Conservation (phyloP, 106 monocot genomes). For the Narthecium ossifragum region DNA sequence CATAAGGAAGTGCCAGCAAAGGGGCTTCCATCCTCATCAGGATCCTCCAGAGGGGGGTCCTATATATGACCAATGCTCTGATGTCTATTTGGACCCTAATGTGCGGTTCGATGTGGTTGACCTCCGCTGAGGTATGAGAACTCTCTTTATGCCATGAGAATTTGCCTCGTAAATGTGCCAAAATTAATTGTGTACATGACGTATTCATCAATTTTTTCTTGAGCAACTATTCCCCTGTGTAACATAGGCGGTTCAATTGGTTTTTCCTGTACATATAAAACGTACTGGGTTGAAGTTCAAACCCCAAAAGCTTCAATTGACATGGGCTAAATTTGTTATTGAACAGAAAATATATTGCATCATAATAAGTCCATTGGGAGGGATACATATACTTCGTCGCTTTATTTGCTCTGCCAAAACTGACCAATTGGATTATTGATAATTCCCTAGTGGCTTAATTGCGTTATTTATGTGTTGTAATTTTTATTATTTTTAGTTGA, state of each 20-base stretch:
- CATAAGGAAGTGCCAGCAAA: constrained; percentile 52
- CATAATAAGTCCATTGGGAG: too few relatives aligned
- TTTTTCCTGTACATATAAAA: not conserved
- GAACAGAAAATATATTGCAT: too few relatives aligned
- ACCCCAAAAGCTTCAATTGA: too few relatives aligned
- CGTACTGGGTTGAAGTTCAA: too few relatives aligned
- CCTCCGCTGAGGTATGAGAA: constrained; percentile 27
- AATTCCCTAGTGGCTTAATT: too few relatives aligned
- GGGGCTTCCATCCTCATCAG: constrained; percentile 76
- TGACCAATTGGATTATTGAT: too few relatives aligned
- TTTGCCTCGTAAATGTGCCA: not conserved
- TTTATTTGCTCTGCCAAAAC: too few relatives aligned
- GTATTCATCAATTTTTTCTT: not conserved
- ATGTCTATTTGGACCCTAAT: constrained; percentile 62
- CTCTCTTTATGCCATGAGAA: not conserved
- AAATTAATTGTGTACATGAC: not conserved
- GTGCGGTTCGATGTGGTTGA: constrained; percentile 78
- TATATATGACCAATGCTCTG: constrained; percentile 56
- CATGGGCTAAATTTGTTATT: too few relatives aligned
- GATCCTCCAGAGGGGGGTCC: constrained; percentile 48
- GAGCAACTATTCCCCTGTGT: not conserved
- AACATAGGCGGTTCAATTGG: not conserved
- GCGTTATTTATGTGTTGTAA: too few relatives aligned
- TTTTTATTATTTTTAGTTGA: too few relatives aligned
- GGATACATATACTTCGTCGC: too few relatives aligned